These are phyloP conservation scores for Argentina anserina DNA, from an alignment of 306 rosid species.

Conservation along the genomic window DNA sequence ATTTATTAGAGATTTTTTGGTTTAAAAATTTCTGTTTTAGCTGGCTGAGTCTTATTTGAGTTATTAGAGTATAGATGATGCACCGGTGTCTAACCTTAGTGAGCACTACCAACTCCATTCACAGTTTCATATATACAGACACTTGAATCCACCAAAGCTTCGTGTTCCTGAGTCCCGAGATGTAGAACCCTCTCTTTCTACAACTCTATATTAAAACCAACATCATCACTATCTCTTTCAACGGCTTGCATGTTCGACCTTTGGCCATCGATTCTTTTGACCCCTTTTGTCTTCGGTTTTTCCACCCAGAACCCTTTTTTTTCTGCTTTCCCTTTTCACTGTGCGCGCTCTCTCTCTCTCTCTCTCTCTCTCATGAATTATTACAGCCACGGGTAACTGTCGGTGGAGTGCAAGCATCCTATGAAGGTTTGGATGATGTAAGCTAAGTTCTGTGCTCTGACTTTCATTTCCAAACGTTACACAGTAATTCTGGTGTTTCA, in stretches of 20 bases:
- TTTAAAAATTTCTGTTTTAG: too few relatives aligned
- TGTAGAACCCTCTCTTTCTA: background rate
- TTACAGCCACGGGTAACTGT: slow-evolving; percentile 26
- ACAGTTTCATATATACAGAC: background rate
- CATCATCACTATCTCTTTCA: background rate
- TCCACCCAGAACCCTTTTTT: background rate
- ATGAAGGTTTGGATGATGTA: slow-evolving; percentile 22
- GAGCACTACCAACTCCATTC: slow-evolving; percentile 1
- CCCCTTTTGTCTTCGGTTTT: background rate
- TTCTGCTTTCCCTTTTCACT: slow-evolving; percentile 7
- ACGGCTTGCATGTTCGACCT: background rate
- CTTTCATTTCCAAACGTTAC: slow-evolving; percentile 16
- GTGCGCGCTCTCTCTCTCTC: background rate
- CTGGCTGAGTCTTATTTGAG: too few relatives aligned
- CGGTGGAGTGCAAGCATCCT: slow-evolving; percentile 49
- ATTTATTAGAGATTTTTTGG: too few relatives aligned
- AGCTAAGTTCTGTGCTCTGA: slow-evolving; percentile 11
- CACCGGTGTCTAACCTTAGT: background rate
- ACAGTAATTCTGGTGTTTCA: slow-evolving; percentile 1
- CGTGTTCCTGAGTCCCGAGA: background rate
- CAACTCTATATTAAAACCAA: background rate
- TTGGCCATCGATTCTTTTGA: slow-evolving; percentile 14
- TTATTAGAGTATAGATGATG: too few relatives aligned
- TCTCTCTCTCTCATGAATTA: slow-evolving; percentile 22
- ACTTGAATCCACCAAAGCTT: background rate